Conservation (phyloP, 805 yeast genomes). For the Cephaloascus albidus region DNA sequence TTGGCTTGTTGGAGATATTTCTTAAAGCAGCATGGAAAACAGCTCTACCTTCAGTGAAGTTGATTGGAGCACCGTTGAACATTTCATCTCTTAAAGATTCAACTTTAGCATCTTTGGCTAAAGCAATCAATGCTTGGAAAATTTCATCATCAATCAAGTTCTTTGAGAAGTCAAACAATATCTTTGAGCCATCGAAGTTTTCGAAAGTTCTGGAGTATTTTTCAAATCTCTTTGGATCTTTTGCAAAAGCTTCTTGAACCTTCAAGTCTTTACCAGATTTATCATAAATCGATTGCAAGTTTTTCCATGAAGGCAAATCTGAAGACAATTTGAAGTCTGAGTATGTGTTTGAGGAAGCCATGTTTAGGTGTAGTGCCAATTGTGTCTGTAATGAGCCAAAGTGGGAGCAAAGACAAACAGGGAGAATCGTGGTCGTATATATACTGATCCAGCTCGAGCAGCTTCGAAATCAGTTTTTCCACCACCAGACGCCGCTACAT, state of each 20-base stretch:
- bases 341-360: slow-evolving; percentile 2
- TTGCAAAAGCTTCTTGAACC: slow-evolving; percentile 68
- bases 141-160: slow-evolving; percentile 86
- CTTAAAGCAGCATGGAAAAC: slow-evolving; percentile 96
- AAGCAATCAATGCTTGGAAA: slow-evolving; percentile 51
- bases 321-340: slow-evolving; percentile 45
- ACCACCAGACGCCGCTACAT: too few species aligned
- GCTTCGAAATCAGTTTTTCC: too few species aligned
- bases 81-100: slow-evolving; percentile 81
- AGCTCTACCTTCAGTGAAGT: slow-evolving; percentile 93
- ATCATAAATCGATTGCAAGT: slow-evolving; percentile 64
- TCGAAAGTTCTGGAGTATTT: slow-evolving; percentile 71
- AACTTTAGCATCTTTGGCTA: slow-evolving; percentile 88
- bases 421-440: too few species aligned
- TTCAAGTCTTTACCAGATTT: slow-evolving; percentile 59
- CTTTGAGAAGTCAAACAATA: slow-evolving; percentile 92
- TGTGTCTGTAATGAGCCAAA: too few species aligned
- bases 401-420: too few species aligned
- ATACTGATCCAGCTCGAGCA: too few species aligned
- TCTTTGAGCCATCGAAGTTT: slow-evolving; percentile 82
- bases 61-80: slow-evolving; percentile 91
- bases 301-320: slow-evolving; percentile 79
- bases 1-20: slow-evolving; percentile 76
- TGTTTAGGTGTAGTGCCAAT: too few species aligned
- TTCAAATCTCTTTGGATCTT: slow-evolving; percentile 66